phyloP scores from a whole-genome alignment of 352 stramenopile genomes.

The Ophiocytium majus region DNA sequence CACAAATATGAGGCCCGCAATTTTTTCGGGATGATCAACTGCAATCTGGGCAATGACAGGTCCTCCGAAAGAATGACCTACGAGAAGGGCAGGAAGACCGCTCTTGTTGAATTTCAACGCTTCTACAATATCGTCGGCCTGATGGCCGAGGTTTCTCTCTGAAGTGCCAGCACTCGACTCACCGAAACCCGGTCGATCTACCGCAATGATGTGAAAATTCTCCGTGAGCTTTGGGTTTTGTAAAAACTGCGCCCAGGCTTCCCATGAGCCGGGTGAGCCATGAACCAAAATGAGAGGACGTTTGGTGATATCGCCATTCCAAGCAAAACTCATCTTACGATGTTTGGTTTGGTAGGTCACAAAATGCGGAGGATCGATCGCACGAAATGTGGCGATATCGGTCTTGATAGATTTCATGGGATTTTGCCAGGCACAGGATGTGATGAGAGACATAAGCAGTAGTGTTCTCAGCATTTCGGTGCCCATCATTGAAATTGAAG shows the following conservation, averaged over 20 bases:
- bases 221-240: conserved; percentile 6
- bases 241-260: not conserved
- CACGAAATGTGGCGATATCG: too few species aligned
- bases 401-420: too few species aligned
- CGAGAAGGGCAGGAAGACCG: conserved; percentile 1
- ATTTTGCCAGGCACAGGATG: too few species aligned
- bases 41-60: not conserved
- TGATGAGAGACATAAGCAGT: too few species aligned
- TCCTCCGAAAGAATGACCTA: not conserved
- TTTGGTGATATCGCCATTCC: not conserved
- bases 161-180: not conserved
- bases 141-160: not conserved
- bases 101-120: not conserved
- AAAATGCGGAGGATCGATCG: too few species aligned
- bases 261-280: not conserved
- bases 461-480: too few species aligned
- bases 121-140: not conserved
- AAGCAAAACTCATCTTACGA: not conserved
- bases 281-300: conserved; percentile 2
- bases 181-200: not conserved
- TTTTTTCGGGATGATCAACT: not conserved
- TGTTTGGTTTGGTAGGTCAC: not conserved
- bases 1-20: not conserved
- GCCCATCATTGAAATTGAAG: too few species aligned
- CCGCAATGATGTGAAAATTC: not conserved